These are phyloP conservation scores for Chimonanthus praecox DNA, from an alignment of 164 flowering plant species.

Conservation along the genomic window DNA sequence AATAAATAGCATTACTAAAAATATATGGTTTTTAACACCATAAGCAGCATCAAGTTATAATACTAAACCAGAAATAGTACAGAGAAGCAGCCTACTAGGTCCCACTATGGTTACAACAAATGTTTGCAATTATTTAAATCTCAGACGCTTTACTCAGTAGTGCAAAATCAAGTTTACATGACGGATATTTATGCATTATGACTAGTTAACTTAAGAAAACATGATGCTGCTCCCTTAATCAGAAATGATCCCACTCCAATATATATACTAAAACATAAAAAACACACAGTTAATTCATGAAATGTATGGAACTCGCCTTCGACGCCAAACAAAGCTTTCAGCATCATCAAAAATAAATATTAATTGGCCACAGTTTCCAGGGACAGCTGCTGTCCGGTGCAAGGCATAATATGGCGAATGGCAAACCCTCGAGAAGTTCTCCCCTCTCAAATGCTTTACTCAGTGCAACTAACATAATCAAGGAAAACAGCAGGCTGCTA, in stretches of 20 bases:
- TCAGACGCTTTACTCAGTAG: too few species aligned
- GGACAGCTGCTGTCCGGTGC: conserved; percentile 14
- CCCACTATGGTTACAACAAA: too few species aligned
- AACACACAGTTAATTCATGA: conserved; percentile 3
- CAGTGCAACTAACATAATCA: neutral
- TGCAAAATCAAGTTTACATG: too few species aligned
- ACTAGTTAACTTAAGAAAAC: neutral
- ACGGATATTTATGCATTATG: too few species aligned
- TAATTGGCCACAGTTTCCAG: conserved; percentile 13
- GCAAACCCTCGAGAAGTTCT: neutral
- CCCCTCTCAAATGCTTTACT: conserved; percentile 6
- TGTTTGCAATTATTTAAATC: too few species aligned
- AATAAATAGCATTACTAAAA: too few species aligned
- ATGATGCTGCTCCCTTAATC: neutral
- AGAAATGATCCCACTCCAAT: neutral
- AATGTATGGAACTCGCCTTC: conserved; percentile 20
- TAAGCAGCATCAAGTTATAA: too few species aligned
- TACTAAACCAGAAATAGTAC: too few species aligned
- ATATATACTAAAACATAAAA: too few species aligned
- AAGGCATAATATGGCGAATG: conserved; percentile 1
- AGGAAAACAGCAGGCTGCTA: conserved; percentile 1
- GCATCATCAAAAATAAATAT: conserved; percentile 6
- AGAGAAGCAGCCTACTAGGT: too few species aligned
- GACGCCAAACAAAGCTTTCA: conserved; percentile 7
- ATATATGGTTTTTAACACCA: too few species aligned